These are phyloP conservation scores for Cladorrhinum sp. DNA, from an alignment of 2,329 filamentous ascomycete genomes.

Conservation along the genomic window DNA sequence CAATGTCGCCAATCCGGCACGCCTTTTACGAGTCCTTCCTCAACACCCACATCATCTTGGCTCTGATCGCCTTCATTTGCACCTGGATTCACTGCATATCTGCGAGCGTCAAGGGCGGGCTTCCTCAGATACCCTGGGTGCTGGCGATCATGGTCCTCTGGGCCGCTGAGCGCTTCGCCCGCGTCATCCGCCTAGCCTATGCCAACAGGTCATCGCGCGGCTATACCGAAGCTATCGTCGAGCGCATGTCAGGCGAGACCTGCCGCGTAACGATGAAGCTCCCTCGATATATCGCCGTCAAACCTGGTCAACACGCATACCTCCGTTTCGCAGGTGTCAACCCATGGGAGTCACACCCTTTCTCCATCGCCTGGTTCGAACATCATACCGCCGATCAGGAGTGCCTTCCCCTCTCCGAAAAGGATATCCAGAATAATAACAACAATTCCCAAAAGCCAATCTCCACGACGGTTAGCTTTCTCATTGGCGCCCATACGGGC, in stretches of 20 bases:
- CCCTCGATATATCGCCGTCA: constrained; percentile 62
- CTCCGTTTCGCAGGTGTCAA: constrained; percentile 65
- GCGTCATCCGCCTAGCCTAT: constrained; percentile 62
- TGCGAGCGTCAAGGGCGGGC: constrained; percentile 59
- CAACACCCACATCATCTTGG: constrained; percentile 76
- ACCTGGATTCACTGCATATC: constrained; percentile 77
- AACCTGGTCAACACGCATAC: constrained; percentile 72
- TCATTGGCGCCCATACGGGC: constrained; percentile 84
- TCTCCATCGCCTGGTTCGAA: constrained; percentile 73
- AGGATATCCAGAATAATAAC: constrained; percentile 24
- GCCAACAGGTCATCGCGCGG: constrained; percentile 60
- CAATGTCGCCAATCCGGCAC: constrained; percentile 78
- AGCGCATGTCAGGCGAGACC: constrained; percentile 67
- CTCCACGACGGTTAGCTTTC: constrained; percentile 65
- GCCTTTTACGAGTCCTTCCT: constrained; percentile 98
- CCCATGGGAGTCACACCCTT: constrained; percentile 72
- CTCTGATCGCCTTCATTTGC: constrained; percentile 62
- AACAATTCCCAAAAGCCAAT: constrained; percentile 29
- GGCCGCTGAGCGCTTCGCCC: constrained; percentile 65
- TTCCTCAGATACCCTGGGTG: constrained; percentile 73
- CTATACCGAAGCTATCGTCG: constrained; percentile 62
- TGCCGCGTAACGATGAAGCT: constrained; percentile 68
- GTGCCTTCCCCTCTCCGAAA: constrained; percentile 27
- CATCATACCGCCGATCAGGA: constrained; percentile 48
- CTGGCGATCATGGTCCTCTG: constrained; percentile 73